phyloP scores from a whole-genome alignment of 148 eudicot species.

The Heliamphora exappendiculata region DNA sequence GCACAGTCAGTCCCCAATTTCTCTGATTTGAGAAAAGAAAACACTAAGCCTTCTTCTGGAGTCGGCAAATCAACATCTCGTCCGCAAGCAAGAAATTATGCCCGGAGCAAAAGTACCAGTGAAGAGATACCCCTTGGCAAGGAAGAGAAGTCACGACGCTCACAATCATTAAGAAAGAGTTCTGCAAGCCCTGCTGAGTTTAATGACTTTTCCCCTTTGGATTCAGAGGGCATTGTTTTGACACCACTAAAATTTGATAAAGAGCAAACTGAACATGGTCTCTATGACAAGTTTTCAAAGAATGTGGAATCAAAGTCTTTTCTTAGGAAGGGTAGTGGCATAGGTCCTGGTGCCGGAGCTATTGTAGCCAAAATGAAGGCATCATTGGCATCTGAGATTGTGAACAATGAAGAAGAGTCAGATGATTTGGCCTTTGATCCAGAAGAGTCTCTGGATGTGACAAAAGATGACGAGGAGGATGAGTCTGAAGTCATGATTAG shows the following conservation, averaged over 20 bases:
- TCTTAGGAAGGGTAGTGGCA: constrained; percentile 43
- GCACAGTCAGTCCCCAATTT: constrained; percentile 84
- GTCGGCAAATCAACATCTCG: constrained; percentile 47
- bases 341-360: constrained; percentile 28
- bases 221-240: constrained; percentile 38
- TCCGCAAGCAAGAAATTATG: constrained; percentile 49
- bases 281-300: constrained; percentile 22
- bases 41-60: constrained; percentile 60
- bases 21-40: constrained; percentile 79
- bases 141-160: constrained; percentile 59
- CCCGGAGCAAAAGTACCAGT: constrained; percentile 61
- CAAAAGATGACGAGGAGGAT: constrained; percentile 37
- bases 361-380: constrained; percentile 35
- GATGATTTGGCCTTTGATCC: constrained; percentile 30
- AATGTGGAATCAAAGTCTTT: constrained; percentile 35
- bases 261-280: constrained; percentile 33
- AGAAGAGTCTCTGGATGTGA: constrained; percentile 33
- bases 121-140: constrained; percentile 41
- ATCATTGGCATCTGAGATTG: constrained; percentile 27
- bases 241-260: constrained; percentile 30
- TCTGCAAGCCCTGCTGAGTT: constrained; percentile 44
- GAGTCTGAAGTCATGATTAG: constrained; percentile 27
- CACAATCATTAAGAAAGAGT: constrained; percentile 49
- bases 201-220: constrained; percentile 35
- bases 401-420: constrained; percentile 31